Evolutionary conservation across 352 stramenopile species (phyloP).

Genomic region (Pythium rhizo-oryzae): DNA sequence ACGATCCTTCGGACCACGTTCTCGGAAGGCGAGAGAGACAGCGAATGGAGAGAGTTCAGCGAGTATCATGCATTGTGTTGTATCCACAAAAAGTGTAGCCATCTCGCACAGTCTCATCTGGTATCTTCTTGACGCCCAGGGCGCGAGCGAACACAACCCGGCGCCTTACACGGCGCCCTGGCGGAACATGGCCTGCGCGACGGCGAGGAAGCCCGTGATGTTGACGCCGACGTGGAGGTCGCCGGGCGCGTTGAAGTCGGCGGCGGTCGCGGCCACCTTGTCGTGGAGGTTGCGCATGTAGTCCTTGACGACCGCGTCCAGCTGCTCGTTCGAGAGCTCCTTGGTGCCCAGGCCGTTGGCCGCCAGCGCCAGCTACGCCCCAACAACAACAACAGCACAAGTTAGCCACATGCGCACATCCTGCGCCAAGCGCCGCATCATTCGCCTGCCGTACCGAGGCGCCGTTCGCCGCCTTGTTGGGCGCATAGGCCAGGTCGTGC

Average conservation of each 20-base stretch:
- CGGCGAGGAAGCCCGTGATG: slow-evolving; percentile 97
- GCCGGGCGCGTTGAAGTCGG: slow-evolving; percentile 77
- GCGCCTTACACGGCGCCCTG: slow-evolving; percentile 94
- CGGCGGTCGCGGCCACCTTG: slow-evolving; percentile 63
- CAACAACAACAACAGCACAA: neutral
- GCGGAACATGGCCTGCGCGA: slow-evolving; percentile 97
- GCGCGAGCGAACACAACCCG: no score
- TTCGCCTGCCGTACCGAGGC: slow-evolving; percentile 47
- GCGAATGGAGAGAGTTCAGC: no score
- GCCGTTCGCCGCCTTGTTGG: slow-evolving; percentile 87
- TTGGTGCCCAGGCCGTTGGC: slow-evolving; percentile 60
- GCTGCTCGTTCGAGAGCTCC: slow-evolving; percentile 55
- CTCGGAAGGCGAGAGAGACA: neutral
- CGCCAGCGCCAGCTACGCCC: slow-evolving; percentile 65
- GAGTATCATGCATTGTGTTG: neutral
- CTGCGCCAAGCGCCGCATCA: no score
- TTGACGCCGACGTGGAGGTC: slow-evolving; percentile 92
- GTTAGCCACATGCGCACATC: neutral
- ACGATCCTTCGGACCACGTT: neutral
- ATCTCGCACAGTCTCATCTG: slow-evolving; percentile 4
- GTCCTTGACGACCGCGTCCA: slow-evolving; percentile 80
- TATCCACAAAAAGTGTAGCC: slow-evolving; percentile 7
- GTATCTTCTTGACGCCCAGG: neutral
- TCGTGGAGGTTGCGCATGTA: slow-evolving; percentile 84
- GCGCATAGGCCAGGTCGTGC: slow-evolving; percentile 79